These are phyloP conservation scores for Hypsizygus marmoreus DNA, from an alignment of 768 basidiomycete genomes.

Conservation along the genomic window DNA sequence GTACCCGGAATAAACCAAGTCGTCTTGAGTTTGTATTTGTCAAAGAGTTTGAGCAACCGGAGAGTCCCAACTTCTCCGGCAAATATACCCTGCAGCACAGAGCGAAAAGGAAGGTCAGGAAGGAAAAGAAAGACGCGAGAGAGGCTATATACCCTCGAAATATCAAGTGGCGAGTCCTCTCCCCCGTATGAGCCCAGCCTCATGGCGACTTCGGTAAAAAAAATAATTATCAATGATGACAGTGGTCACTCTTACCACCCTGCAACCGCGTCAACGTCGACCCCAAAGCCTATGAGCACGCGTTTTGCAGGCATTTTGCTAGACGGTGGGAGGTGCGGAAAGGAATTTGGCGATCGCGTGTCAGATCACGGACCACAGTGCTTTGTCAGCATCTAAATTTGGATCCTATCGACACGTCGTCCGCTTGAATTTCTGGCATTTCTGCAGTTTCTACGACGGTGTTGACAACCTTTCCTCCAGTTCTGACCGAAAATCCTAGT, in stretches of 20 bases:
- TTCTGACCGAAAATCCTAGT: neutral
- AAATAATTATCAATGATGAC: neutral
- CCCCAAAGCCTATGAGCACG: slow-evolving; percentile 62
- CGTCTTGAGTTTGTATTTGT: slow-evolving; percentile 65
- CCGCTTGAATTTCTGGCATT: slow-evolving; percentile 3
- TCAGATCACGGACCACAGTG: slow-evolving; percentile 3
- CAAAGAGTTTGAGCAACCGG: slow-evolving; percentile 69
- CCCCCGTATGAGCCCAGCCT: slow-evolving; percentile 78
- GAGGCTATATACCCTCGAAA: slow-evolving; percentile 52
- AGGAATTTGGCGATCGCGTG: no score
- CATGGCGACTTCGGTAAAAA: no score
- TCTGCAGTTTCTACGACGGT: slow-evolving; percentile 1
- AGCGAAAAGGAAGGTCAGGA: neutral
- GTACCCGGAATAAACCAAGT: slow-evolving; percentile 79
- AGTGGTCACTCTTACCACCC: slow-evolving; percentile 71
- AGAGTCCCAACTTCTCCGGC: slow-evolving; percentile 75
- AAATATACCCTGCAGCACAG: slow-evolving; percentile 53
- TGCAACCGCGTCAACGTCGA: slow-evolving; percentile 77
- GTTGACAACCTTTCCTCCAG: neutral
- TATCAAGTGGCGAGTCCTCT: slow-evolving; percentile 70
- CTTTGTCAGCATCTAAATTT: slow-evolving; percentile 19
- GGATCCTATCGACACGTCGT: slow-evolving; percentile 22
- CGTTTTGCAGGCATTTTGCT: slow-evolving; percentile 59
- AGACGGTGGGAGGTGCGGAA: neutral
- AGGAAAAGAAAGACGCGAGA: slow-evolving; percentile 1